Base-by-base conservation (phyloP, 177 flowering plant species). In the Vitis hybrid region DNA sequence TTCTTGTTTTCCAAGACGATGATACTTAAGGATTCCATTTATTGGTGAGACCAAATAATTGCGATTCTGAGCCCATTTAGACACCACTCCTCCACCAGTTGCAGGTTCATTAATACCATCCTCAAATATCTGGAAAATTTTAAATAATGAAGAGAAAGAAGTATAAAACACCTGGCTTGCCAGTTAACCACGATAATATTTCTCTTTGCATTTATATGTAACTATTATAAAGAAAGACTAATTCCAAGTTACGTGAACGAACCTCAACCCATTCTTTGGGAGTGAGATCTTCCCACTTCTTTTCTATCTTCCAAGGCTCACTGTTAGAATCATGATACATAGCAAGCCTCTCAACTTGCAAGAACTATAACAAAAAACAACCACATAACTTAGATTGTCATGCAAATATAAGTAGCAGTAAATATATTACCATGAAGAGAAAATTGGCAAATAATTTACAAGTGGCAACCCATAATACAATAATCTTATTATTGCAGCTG, bases 201-300 rank as follows among this genome's bases (percentile, higher is more conserved):
- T 32, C 35, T 32, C 35, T 32, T 32, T 5, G 6, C 35, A 32
- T 32, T 32, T 2, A 32, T 32, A 32, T 19, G 21, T 32, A 32
- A 32, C 35, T 32, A 16, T 19, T 15, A 62, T 46, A 15, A 46
- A 52, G 14, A 35, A 60, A 32, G 52, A n/a, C 21, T 18, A 56
- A 63, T 21, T 21, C 21, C 30, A 13, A 52, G 4, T 3, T 11
- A 32, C n/a, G 7, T 70, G 58, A 60, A 76, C 88, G 71, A 82
- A 96, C 99, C 99, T 93, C 95, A 72, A 92, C 72, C 99, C 99
- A 96, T 72, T 93, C 94, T 69, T 78, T 79, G 6, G 97, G 97
- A 83, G 59, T 85, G 64, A 96, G 88, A 81, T 88, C 97, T 76
- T 89, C 97, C 99, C 99, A 96, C 49, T 76, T 82, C 71, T 92